These are phyloP conservation scores for Pythium scleroteichum DNA, from an alignment of 352 stramenopile genomes.

Conservation along the genomic window DNA sequence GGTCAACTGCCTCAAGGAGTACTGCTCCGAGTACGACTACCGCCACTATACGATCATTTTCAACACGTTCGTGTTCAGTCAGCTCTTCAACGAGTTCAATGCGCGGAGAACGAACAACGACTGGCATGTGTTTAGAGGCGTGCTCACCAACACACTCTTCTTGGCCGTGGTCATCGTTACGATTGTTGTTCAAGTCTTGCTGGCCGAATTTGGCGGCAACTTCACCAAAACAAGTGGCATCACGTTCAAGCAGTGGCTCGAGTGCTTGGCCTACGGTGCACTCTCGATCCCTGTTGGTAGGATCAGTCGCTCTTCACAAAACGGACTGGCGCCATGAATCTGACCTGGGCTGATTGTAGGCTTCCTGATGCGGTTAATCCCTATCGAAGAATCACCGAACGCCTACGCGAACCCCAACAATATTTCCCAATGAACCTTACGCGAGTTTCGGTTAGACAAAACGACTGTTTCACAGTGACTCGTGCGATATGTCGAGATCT, in stretches of 20 bases:
- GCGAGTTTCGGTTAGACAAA: too few relatives aligned
- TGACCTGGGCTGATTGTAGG: slow-evolving; percentile 31
- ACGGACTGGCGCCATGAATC: too few relatives aligned
- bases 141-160: slow-evolving; percentile 93
- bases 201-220: slow-evolving; percentile 95
- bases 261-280: slow-evolving; percentile 58
- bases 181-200: slow-evolving; percentile 93
- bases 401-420: slow-evolving; percentile 79
- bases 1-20: slow-evolving; percentile 43
- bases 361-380: slow-evolving; percentile 75
- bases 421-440: slow-evolving; percentile 41
- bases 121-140: slow-evolving; percentile 94
- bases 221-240: slow-evolving; percentile 81
- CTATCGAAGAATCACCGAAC: slow-evolving; percentile 56
- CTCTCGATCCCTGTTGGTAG: slow-evolving; percentile 73
- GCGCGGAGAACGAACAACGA: slow-evolving; percentile 91
- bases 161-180: slow-evolving; percentile 91
- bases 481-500: too few relatives aligned
- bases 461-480: too few relatives aligned
- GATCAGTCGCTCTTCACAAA: slow-evolving; percentile 17
- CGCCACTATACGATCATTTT: slow-evolving; percentile 97
- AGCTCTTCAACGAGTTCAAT: slow-evolving; percentile 93
- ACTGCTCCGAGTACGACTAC: slow-evolving; percentile 71
- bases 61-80: slow-evolving; percentile 97
- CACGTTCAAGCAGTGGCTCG: slow-evolving; percentile 58